Evolutionary conservation across 345 rosid genomes (phyloP).

Genomic region (Hibiscus trionum): DNA sequence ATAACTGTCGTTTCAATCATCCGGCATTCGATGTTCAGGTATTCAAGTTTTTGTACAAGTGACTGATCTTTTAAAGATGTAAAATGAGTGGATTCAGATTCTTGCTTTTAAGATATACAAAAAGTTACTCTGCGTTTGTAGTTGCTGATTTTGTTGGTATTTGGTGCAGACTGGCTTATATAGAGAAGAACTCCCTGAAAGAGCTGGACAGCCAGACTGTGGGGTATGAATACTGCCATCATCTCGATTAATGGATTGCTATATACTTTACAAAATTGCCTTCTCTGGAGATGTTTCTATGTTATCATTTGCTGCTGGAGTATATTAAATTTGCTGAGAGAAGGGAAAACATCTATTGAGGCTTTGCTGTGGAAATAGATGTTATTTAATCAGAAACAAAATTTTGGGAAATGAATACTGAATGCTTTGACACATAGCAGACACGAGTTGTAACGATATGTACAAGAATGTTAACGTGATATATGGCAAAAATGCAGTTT

Average conservation of each 20-base stretch:
- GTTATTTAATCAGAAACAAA: neutral
- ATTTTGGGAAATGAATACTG: neutral
- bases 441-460: neutral
- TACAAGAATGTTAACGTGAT: neutral
- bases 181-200: slow-evolving; percentile 57
- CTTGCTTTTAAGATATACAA: neutral
- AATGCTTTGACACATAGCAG: neutral
- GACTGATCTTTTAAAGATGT: neutral
- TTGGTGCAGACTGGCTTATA: slow-evolving; percentile 26
- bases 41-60: neutral
- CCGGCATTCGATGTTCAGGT: slow-evolving; percentile 27
- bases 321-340: neutral
- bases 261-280: neutral
- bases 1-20: slow-evolving; percentile 59
- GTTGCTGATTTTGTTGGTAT: neutral
- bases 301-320: neutral
- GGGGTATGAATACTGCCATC: slow-evolving; percentile 27
- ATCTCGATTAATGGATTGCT: neutral
- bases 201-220: slow-evolving; percentile 17
- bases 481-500: neutral
- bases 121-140: neutral
- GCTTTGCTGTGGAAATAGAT: neutral
- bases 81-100: neutral
- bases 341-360: neutral
- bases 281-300: neutral